phyloP scores from a whole-genome alignment of 495 filamentous ascomycete species.

The Aspergillus panamensis region DNA sequence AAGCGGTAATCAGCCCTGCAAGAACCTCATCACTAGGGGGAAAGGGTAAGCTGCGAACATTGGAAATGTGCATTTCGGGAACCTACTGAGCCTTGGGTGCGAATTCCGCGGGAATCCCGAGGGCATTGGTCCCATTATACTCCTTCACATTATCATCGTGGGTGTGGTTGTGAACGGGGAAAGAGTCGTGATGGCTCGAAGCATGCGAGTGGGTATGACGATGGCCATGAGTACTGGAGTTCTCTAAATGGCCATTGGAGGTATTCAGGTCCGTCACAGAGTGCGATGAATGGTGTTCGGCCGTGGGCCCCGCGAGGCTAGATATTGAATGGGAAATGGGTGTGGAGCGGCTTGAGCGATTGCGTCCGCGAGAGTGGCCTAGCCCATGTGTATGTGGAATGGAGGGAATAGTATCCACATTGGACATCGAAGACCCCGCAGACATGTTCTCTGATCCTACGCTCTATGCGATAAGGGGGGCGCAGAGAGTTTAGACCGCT shows the following conservation, averaged over 20 bases:
- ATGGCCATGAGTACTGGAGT: constrained; percentile 24
- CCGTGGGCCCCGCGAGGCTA: constrained; percentile 18
- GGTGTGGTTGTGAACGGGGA: constrained; percentile 32
- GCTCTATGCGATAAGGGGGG: constrained; percentile 4
- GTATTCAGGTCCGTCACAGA: constrained; percentile 18
- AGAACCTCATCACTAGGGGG: constrained; percentile 31
- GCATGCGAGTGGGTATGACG: constrained; percentile 29
- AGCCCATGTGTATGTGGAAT: constrained; percentile 29
- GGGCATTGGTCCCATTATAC: constrained; percentile 1
- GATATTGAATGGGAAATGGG: constrained; percentile 32
- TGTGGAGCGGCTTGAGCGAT: constrained; percentile 35
- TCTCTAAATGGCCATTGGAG: constrained; percentile 24
- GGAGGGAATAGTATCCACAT: constrained; percentile 31
- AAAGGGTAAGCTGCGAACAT: constrained; percentile 17
- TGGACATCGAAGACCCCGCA: constrained; percentile 33
- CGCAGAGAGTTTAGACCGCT: constrained; percentile 14
- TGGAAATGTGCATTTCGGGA: neutral
- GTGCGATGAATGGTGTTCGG: constrained; percentile 20
- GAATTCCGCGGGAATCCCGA: constrained; percentile 3
- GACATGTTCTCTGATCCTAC: constrained; percentile 35
- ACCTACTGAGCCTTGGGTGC: constrained; percentile 17
- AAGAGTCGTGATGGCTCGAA: constrained; percentile 22
- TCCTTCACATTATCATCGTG: constrained; percentile 23
- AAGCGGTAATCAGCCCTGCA: constrained; percentile 30
- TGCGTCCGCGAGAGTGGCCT: constrained; percentile 36